Conservation (phyloP, 1,284 basidiomycete species). For the Papiliotrema flavescens region DNA sequence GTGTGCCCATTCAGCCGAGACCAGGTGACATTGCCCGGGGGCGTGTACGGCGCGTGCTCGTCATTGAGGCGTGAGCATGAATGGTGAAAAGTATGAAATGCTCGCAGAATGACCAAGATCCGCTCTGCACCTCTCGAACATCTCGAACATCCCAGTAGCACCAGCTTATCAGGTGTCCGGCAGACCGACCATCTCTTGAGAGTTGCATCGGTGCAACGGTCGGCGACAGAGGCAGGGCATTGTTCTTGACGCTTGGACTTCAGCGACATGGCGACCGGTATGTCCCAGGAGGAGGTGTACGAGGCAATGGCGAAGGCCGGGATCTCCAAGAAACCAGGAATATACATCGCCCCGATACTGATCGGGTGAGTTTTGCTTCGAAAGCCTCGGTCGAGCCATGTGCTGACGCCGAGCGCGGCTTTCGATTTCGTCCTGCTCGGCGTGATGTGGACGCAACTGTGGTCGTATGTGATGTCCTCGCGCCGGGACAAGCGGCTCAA, state of each 20-base stretch:
- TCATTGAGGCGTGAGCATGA: too few species aligned
- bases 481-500: background rate
- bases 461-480: background rate
- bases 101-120: too few species aligned
- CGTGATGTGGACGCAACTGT: background rate
- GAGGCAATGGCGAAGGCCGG: background rate
- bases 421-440: slow-evolving; percentile 2
- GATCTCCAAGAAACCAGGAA: background rate
- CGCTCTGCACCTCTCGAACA: too few species aligned
- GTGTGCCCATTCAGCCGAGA: too few species aligned
- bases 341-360: background rate
- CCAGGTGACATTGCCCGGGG: background rate
- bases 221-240: too few species aligned
- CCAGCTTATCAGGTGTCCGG: too few species aligned
- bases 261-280: background rate
- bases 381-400: too few species aligned
- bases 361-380: background rate
- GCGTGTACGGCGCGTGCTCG: background rate
- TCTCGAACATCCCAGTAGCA: too few species aligned
- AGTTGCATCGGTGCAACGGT: too few species aligned
- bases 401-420: background rate
- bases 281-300: background rate
- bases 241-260: too few species aligned
- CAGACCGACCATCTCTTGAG: too few species aligned
- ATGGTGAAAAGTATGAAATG: too few species aligned